phyloP scores from a whole-genome alignment of 2,329 filamentous ascomycete genomes.

The Nothomitra cinnamomea region DNA sequence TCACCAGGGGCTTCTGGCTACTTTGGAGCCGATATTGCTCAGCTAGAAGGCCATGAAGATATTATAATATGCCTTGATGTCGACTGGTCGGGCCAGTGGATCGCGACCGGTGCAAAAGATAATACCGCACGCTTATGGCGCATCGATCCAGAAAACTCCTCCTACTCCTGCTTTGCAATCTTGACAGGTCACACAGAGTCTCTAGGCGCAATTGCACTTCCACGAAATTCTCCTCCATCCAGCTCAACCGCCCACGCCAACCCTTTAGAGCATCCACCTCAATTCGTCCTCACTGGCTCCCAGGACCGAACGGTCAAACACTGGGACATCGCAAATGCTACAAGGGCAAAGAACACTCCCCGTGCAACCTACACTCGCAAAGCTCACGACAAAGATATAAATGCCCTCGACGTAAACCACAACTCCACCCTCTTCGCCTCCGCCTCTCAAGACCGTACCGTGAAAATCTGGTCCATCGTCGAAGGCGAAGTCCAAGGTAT shows the following conservation, averaged over 20 bases:
- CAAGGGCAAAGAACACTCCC: conserved; percentile 33
- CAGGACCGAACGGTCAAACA: conserved; percentile 92
- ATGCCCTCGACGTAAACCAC: conserved; percentile 70
- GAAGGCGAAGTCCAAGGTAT: conserved; percentile 86
- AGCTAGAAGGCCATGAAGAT: conserved; percentile 81
- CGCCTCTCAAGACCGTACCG: conserved; percentile 87
- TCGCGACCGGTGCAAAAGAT: conserved; percentile 91
- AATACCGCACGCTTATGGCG: conserved; percentile 87
- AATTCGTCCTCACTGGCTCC: conserved; percentile 78
- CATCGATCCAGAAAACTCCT: conserved; percentile 56
- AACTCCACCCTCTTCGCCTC: conserved; percentile 74
- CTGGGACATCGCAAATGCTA: conserved; percentile 48
- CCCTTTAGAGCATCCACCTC: conserved; percentile 62
- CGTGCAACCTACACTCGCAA: conserved; percentile 74
- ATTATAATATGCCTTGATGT: conserved; percentile 90
- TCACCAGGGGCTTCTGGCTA: conserved; percentile 31
- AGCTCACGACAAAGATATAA: conserved; percentile 98
- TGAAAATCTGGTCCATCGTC: conserved; percentile 89
- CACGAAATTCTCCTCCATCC: conserved; percentile 48
- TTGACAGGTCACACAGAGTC: conserved; percentile 92
- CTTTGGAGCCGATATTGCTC: conserved; percentile 77
- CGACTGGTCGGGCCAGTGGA: conserved; percentile 95
- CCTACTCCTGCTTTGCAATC: conserved; percentile 62
- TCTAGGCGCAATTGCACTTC: conserved; percentile 72
- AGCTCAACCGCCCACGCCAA: conserved; percentile 54